phyloP scores from a whole-genome alignment of 306 rosid species.

The Mimosa pudica region DNA sequence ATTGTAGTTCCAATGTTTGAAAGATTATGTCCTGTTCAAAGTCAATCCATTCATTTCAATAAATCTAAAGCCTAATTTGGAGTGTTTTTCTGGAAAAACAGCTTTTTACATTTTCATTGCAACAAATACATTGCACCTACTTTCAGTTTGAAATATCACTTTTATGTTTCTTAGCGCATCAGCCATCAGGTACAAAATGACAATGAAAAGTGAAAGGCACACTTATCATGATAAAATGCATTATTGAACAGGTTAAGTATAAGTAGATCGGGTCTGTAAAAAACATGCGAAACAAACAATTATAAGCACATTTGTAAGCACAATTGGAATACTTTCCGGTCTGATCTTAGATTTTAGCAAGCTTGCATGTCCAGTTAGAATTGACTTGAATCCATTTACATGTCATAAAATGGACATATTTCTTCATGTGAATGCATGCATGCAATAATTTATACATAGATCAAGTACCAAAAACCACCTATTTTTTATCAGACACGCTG shows the following conservation, averaged over 20 bases:
- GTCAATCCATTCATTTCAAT: neutral
- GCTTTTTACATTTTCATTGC: neutral
- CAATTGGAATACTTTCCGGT: neutral
- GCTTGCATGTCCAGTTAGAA: no score
- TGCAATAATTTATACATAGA: neutral
- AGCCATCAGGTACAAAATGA: neutral
- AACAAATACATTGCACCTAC: neutral
- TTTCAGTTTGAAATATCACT: neutral
- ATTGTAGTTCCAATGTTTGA: constrained; percentile 36
- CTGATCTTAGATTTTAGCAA: neutral
- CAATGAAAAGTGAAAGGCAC: neutral
- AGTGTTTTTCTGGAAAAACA: neutral
- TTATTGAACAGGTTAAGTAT: neutral
- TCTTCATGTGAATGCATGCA: neutral
- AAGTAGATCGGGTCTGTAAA: neutral
- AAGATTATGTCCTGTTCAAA: constrained; percentile 18
- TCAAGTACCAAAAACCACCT: neutral
- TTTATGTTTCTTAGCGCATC: no score
- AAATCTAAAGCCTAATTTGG: neutral
- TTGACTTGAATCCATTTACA: neutral
- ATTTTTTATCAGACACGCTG: neutral
- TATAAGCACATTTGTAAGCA: neutral
- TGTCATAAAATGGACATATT: neutral
- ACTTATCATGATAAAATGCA: neutral
- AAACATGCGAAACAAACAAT: neutral